A percentile compares a stretch with the other conserved stretches of the same genome.
These are phyloP conservation scores for Ophiostoma piceae DNA, from an alignment of 2,329 filamentous ascomycete genomes.

Conservation along the genomic window DNA sequence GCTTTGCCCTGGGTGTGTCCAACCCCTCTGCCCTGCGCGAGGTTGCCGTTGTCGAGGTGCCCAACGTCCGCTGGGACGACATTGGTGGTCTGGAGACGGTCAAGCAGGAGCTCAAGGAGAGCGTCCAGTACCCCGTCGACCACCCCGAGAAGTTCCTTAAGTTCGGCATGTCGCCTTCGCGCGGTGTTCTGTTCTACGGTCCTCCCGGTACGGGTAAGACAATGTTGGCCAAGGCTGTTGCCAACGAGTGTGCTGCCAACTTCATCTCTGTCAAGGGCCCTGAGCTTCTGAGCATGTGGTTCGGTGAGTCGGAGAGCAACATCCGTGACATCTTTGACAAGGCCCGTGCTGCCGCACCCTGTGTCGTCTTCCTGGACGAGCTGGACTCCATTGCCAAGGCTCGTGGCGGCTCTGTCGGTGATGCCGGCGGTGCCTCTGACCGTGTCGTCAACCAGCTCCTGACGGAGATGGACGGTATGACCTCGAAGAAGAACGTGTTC, in stretches of 20 bases:
- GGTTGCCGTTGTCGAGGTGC: slow-evolving; percentile 97
- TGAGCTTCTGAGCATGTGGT: slow-evolving; percentile 99
- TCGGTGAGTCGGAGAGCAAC: slow-evolving; percentile 99
- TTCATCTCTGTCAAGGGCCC: slow-evolving; percentile 99
- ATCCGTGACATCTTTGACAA: slow-evolving; percentile 99
- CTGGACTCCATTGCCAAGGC: slow-evolving; percentile 99
- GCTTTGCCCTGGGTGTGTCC: slow-evolving; percentile 93
- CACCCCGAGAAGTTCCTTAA: slow-evolving; percentile 99
- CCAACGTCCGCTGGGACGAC: slow-evolving; percentile 99
- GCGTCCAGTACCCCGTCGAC: slow-evolving; percentile 97
- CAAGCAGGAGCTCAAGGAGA: slow-evolving; percentile 99
- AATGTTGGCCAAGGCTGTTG: slow-evolving; percentile 96
- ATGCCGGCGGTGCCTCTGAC: slow-evolving; percentile 96
- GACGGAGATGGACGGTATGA: slow-evolving; percentile 99
- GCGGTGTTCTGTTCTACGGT: slow-evolving; percentile 97
- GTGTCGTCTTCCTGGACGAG: slow-evolving; percentile 97
- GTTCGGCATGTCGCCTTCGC: slow-evolving; percentile 95
- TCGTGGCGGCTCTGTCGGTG: slow-evolving; percentile 90
- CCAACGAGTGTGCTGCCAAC: slow-evolving; percentile 98
- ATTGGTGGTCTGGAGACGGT: slow-evolving; percentile 97
- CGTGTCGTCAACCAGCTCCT: slow-evolving; percentile 99
- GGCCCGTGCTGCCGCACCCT: slow-evolving; percentile 94
- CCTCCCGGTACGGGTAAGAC: slow-evolving; percentile 99
- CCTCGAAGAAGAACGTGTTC: slow-evolving; percentile 99
- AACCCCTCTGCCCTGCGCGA: slow-evolving; percentile 98